These are phyloP conservation scores for Megacollybia platyphylla DNA, from an alignment of 1,284 basidiomycete genomes.

Conservation along the genomic window DNA sequence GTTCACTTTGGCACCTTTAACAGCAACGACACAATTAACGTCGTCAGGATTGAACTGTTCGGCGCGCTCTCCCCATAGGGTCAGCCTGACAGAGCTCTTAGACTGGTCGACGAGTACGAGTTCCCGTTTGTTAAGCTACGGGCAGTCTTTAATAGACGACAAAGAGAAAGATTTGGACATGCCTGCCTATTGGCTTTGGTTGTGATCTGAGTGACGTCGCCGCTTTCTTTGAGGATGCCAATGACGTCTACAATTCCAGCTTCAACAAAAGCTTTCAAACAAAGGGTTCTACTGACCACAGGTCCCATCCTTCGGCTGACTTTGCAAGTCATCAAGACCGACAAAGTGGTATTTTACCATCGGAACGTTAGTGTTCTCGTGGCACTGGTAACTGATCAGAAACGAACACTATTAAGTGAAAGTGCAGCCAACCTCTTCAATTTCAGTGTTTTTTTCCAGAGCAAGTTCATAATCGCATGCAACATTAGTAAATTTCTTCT, in stretches of 20 bases:
- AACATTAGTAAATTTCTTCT: slow-evolving; percentile 92
- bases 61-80: slow-evolving; percentile 94
- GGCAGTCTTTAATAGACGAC: slow-evolving; percentile 5
- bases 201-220: slow-evolving; percentile 55
- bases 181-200: slow-evolving; percentile 67
- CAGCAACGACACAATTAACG: slow-evolving; percentile 63
- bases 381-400: slow-evolving; percentile 38
- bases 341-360: slow-evolving; percentile 79
- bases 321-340: slow-evolving; percentile 50
- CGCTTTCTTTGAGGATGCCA: slow-evolving; percentile 73
- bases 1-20: slow-evolving; percentile 92
- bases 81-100: slow-evolving; percentile 72
- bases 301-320: slow-evolving; percentile 61
- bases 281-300: slow-evolving; percentile 43
- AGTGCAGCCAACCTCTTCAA: slow-evolving; percentile 52
- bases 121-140: slow-evolving; percentile 77
- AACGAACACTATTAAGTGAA: background rate
- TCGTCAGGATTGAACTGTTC: slow-evolving; percentile 62
- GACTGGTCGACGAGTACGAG: slow-evolving; percentile 82
- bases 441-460: slow-evolving; percentile 75
- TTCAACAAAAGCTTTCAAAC: slow-evolving; percentile 1
- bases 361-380: slow-evolving; percentile 66
- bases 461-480: slow-evolving; percentile 91
- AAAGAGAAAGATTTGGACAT: slow-evolving; percentile 11
- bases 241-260: slow-evolving; percentile 57